Evolutionary conservation across 306 rosid genomes (phyloP).

Genomic region (Medicago arabica): DNA sequence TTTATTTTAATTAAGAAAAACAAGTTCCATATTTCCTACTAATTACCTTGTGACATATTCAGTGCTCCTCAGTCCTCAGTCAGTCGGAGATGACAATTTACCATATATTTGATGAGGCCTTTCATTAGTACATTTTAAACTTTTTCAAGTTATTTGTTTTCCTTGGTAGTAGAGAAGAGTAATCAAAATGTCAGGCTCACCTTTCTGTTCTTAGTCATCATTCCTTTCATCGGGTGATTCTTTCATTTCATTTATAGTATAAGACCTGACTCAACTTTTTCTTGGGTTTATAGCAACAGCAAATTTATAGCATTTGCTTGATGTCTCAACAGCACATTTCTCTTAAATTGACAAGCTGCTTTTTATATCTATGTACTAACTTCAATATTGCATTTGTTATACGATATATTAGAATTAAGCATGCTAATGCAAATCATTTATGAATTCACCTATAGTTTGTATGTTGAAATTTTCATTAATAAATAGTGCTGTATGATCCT

Average conservation of each 20-base stretch:
- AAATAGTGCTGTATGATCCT: slow-evolving; percentile 16
- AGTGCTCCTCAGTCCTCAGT: slow-evolving; percentile 13
- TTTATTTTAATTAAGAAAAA: background rate
- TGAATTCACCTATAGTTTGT: slow-evolving; percentile 3
- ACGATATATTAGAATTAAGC: slow-evolving; percentile 4
- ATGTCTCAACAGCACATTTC: slow-evolving; percentile 19
- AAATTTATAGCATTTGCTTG: slow-evolving; percentile 5
- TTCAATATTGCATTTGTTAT: slow-evolving; percentile 14
- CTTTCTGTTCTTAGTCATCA: slow-evolving; percentile 6
- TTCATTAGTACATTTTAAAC: background rate
- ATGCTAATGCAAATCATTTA: slow-evolving; percentile 34
- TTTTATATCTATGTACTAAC: slow-evolving; percentile 14
- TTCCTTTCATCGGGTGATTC: slow-evolving; percentile 14
- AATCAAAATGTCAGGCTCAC: slow-evolving; percentile 14
- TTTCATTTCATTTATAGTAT: background rate
- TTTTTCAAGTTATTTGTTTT: background rate
- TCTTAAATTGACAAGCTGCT: slow-evolving; percentile 24
- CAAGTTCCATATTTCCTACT: background rate
- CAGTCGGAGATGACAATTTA: background rate
- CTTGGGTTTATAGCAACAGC: background rate
- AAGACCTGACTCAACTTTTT: slow-evolving; percentile 5
- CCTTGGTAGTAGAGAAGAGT: background rate
- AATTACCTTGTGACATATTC: background rate
- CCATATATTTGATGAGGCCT: background rate
- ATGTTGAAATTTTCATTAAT: background rate